Percentiles rank a stretch among this genome's conserved stretches.
phyloP scores from a whole-genome alignment of 2,329 filamentous ascomycete species.

The Fusarium drepaniforme region DNA sequence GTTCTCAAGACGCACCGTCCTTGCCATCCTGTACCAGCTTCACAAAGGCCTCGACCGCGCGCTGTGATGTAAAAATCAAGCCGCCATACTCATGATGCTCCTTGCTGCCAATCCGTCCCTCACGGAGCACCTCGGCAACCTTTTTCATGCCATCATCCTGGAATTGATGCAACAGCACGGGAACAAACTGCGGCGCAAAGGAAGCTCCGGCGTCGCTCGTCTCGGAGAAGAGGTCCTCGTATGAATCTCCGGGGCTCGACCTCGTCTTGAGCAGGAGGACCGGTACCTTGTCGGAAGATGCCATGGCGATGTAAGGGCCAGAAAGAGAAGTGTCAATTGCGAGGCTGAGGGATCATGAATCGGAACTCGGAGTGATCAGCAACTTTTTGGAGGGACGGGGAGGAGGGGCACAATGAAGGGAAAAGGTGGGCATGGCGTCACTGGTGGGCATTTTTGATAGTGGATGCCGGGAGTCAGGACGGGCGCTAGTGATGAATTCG shows the following conservation, averaged over 20 bases:
- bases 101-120: slow-evolving; percentile 54
- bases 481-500: not conserved
- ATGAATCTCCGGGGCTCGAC: slow-evolving; percentile 77
- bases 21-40: slow-evolving; percentile 69
- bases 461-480: not conserved
- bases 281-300: slow-evolving; percentile 48
- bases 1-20: slow-evolving; percentile 42
- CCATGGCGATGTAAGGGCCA: slow-evolving; percentile 6
- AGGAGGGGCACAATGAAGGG: not conserved
- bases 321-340: not conserved
- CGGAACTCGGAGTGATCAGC: not conserved
- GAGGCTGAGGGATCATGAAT: not conserved
- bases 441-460: not conserved
- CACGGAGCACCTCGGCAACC: slow-evolving; percentile 64
- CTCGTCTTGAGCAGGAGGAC: slow-evolving; percentile 83
- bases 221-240: slow-evolving; percentile 74
- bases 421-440: not conserved
- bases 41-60: slow-evolving; percentile 83
- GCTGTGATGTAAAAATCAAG: slow-evolving; percentile 87
- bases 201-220: slow-evolving; percentile 48
- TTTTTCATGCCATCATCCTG: slow-evolving; percentile 67
- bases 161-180: slow-evolving; percentile 80
- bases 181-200: slow-evolving; percentile 78
- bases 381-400: not conserved
- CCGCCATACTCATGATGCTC: slow-evolving; percentile 71